Conservation (phyloP, 1,284 basidiomycete genomes). For the Cryptococcus wingfieldii region DNA sequence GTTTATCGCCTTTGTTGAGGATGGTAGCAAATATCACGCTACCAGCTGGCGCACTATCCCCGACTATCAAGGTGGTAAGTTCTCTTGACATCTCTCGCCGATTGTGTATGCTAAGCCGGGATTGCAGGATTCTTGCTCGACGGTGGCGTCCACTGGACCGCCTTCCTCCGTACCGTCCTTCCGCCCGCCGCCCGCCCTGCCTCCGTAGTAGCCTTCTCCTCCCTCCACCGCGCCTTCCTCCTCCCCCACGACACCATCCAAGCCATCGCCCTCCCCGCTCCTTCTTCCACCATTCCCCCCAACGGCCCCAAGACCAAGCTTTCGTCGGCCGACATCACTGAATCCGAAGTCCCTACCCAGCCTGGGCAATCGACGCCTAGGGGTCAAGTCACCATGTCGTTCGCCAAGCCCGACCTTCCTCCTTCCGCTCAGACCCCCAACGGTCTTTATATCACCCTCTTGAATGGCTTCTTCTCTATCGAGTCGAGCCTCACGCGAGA, state of each 20-base stretch:
- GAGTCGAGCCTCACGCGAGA: slow-evolving; percentile 51
- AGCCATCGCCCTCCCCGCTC: slow-evolving; percentile 54
- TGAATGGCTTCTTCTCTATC: slow-evolving; percentile 53
- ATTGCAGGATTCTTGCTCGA: slow-evolving; percentile 45
- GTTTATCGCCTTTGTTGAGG: slow-evolving; percentile 58
- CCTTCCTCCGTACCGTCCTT: slow-evolving; percentile 36
- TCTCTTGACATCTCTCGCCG: no score
- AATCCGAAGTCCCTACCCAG: slow-evolving; percentile 20
- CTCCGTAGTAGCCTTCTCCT: slow-evolving; percentile 61
- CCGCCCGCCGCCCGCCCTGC: slow-evolving; percentile 45
- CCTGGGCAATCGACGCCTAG: slow-evolving; percentile 32
- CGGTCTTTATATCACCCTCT: slow-evolving; percentile 30
- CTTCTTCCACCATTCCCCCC: slow-evolving; percentile 57
- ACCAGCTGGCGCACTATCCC: slow-evolving; percentile 76
- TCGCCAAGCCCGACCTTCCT: slow-evolving; percentile 33
- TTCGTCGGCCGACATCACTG: slow-evolving; percentile 10
- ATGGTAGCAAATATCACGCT: slow-evolving; percentile 68
- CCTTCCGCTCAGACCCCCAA: slow-evolving; percentile 14
- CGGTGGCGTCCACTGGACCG: slow-evolving; percentile 46
- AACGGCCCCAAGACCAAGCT: slow-evolving; percentile 49
- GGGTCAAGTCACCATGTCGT: slow-evolving; percentile 39
- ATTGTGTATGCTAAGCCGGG: not conserved
- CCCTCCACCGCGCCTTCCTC: slow-evolving; percentile 64
- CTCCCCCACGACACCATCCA: slow-evolving; percentile 70
- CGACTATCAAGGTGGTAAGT: slow-evolving; percentile 71